Evolutionary conservation across 352 stramenopile genomes (phyloP).

Genomic region (Globisporangium parvum): DNA sequence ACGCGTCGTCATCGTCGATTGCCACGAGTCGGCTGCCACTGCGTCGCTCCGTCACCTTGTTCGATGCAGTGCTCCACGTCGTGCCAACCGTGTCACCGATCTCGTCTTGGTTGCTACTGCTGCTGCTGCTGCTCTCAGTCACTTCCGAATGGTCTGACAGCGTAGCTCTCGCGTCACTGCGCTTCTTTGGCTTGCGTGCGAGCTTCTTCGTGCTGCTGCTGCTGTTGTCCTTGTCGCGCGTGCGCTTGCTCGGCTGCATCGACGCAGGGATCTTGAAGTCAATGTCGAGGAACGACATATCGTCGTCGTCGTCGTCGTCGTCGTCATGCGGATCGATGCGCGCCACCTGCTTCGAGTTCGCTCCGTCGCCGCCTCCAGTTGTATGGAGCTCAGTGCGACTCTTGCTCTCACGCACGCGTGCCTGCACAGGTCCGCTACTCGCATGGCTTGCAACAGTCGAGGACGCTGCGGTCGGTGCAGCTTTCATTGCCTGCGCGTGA

Average conservation of each 20-base stretch:
- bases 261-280: constrained; percentile 32
- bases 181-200: neutral
- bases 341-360: neutral
- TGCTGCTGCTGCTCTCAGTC: neutral
- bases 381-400: constrained; percentile 6
- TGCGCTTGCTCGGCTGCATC: constrained; percentile 19
- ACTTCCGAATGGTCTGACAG: neutral
- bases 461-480: neutral
- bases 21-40: no score
- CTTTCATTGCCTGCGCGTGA: constrained; percentile 8
- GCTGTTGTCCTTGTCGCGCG: neutral
- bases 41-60: no score
- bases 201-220: neutral
- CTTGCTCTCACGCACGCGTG: constrained; percentile 2
- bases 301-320: constrained; percentile 21
- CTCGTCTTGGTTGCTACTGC: neutral
- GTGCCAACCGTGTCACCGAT: constrained; percentile 15
- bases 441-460: neutral
- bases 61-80: no score
- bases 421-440: neutral
- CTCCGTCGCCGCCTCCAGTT: neutral
- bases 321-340: constrained; percentile 4
- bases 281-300: constrained; percentile 45
- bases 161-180: neutral
- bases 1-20: constrained; percentile 33